phyloP scores from a whole-genome alignment of 2,329 filamentous ascomycete species.

The Paracorniculantispora psalliotae region DNA sequence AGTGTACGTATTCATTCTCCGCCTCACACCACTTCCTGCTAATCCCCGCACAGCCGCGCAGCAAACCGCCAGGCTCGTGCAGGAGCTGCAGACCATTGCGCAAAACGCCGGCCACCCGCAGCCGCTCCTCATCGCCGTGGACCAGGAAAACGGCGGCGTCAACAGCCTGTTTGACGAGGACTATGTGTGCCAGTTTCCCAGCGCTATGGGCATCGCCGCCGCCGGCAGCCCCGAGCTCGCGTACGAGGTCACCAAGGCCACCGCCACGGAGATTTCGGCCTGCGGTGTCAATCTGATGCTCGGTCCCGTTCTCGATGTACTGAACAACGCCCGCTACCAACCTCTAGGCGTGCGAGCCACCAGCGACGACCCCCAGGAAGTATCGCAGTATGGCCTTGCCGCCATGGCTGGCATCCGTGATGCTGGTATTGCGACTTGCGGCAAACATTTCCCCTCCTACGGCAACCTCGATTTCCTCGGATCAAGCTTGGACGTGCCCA shows the following conservation, averaged over 20 bases:
- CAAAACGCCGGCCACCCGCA: conserved; percentile 85
- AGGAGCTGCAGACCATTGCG: conserved; percentile 89
- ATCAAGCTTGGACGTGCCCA: conserved; percentile 85
- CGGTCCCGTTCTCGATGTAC: conserved; percentile 85
- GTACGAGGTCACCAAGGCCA: conserved; percentile 87
- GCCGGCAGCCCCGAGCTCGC: conserved; percentile 80
- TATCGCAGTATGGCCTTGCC: conserved; percentile 85
- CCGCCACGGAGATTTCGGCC: conserved; percentile 84
- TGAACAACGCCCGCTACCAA: conserved; percentile 89
- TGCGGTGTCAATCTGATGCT: conserved; percentile 96
- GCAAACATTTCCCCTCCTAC: conserved; percentile 95
- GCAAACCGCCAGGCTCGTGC: conserved; percentile 80
- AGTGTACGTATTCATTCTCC: conserved; percentile 51
- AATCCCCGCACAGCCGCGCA: conserved; percentile 64
- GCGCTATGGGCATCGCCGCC: conserved; percentile 94
- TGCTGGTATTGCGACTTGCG: conserved; percentile 81
- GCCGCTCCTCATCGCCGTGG: conserved; percentile 82
- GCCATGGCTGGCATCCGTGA: conserved; percentile 91
- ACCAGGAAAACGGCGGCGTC: conserved; percentile 97
- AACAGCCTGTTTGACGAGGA: conserved; percentile 96
- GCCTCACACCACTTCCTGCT: conserved; percentile 15
- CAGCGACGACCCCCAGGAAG: conserved; percentile 91
- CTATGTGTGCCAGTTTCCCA: conserved; percentile 93
- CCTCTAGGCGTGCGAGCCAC: conserved; percentile 84
- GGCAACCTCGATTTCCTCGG: conserved; percentile 92